Conservation (phyloP, 441 rosid genomes). For the Pelargonium australe region DNA sequence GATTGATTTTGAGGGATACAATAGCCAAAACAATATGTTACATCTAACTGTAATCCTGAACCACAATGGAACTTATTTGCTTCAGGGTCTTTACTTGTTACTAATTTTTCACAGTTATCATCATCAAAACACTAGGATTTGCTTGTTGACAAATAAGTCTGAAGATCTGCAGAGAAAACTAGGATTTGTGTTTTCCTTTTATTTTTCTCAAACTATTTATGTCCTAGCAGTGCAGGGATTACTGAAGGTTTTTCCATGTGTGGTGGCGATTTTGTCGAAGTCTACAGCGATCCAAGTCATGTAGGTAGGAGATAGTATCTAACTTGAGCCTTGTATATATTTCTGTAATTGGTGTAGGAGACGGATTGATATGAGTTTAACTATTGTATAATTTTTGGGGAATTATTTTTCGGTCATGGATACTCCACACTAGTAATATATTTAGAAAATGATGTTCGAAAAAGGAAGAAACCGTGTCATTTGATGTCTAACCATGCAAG, state of each 20-base stretch:
- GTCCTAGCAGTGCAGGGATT: conserved; percentile 80
- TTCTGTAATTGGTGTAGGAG: conserved; percentile 1
- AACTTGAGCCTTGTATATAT: conserved; percentile 11
- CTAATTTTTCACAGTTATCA: background rate
- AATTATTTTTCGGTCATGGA: background rate
- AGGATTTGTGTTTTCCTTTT: background rate
- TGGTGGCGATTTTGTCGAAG: conserved; percentile 98
- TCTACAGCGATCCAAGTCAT: conserved; percentile 74
- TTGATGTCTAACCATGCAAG: background rate
- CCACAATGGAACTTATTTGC: background rate
- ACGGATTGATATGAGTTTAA: background rate
- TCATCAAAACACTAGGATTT: no score
- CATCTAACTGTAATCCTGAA: background rate
- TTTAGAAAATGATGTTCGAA: background rate
- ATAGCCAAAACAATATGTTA: background rate
- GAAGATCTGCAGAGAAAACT: no score
- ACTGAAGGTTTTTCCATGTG: conserved; percentile 99
- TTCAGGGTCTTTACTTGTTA: background rate
- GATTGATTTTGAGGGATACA: background rate
- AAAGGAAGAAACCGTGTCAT: background rate
- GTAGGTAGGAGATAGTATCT: conserved; percentile 43
- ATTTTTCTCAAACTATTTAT: conserved; percentile 8
- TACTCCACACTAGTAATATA: background rate
- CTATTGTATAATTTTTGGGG: background rate
- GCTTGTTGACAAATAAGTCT: no score